A percentile compares a stretch with the other conserved stretches of the same genome.
phyloP scores from a whole-genome alignment of 352 stramenopile species.

The Pythium phragmiticola region DNA sequence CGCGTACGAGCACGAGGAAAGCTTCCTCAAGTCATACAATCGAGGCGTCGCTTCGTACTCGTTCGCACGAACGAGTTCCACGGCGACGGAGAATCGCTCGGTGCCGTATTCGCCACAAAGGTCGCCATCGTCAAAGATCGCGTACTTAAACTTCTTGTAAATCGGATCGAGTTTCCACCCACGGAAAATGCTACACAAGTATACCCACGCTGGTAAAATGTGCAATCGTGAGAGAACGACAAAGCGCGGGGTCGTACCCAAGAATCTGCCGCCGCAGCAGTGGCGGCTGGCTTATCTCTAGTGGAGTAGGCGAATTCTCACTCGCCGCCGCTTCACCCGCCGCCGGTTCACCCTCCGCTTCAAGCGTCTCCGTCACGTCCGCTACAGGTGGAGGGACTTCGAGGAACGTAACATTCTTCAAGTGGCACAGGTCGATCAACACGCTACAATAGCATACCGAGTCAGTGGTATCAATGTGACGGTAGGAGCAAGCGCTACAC shows the following conservation, averaged over 20 bases:
- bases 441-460: conserved; percentile 28
- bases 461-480: neutral
- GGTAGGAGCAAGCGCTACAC: neutral
- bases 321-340: neutral
- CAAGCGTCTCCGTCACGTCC: neutral
- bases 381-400: neutral
- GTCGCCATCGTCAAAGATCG: conserved; percentile 77
- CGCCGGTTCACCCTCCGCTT: neutral
- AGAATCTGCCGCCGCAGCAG: conserved; percentile 3
- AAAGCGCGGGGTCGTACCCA: neutral
- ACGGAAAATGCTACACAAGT: conserved; percentile 53
- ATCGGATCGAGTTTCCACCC: conserved; percentile 82
- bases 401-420: conserved; percentile 63
- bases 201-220: neutral
- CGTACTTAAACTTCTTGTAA: conserved; percentile 74
- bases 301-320: neutral
- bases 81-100: conserved; percentile 40
- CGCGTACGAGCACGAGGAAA: conserved; percentile 55
- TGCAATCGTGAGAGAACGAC: neutral
- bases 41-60: conserved; percentile 37
- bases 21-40: conserved; percentile 55
- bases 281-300: neutral
- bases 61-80: conserved; percentile 55
- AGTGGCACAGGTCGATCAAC: conserved; percentile 55
- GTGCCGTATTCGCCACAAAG: conserved; percentile 42